Percentiles rank a stretch among this genome's conserved stretches.
These are phyloP conservation scores for Kodamaea hsintzibuensis DNA, from an alignment of 805 yeast species.

Conservation along the genomic window DNA sequence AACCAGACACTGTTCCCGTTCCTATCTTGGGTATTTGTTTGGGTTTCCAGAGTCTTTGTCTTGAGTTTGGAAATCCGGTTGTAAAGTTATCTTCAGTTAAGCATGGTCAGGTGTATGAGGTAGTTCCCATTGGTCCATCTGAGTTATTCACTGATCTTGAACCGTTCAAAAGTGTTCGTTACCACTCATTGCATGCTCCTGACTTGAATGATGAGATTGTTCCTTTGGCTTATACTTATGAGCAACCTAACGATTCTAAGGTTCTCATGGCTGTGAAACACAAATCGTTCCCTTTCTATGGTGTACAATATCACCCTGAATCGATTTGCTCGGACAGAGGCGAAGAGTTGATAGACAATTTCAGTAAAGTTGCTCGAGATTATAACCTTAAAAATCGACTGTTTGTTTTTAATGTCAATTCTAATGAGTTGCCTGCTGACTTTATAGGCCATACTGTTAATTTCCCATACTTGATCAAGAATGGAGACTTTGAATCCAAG, in stretches of 20 bases:
- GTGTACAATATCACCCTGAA: slow-evolving; percentile 98
- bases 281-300: slow-evolving; percentile 65
- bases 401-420: neutral
- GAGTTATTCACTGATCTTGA: slow-evolving; percentile 24
- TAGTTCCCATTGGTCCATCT: slow-evolving; percentile 45
- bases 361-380: slow-evolving; percentile 50
- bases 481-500: slow-evolving; percentile 12
- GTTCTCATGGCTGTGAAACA: slow-evolving; percentile 83
- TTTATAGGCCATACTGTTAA: slow-evolving; percentile 23
- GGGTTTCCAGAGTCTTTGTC: slow-evolving; percentile 85
- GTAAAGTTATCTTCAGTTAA: slow-evolving; percentile 55
- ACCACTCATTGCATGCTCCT: slow-evolving; percentile 77
- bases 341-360: slow-evolving; percentile 55
- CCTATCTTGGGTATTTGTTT: slow-evolving; percentile 92
- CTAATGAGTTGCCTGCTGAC: slow-evolving; percentile 7
- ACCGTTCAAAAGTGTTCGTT: slow-evolving; percentile 71
- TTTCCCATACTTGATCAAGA: slow-evolving; percentile 17
- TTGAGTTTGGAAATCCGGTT: slow-evolving; percentile 58
- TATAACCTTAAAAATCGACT: slow-evolving; percentile 30
- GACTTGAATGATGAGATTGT: slow-evolving; percentile 35
- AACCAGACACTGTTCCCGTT: slow-evolving; percentile 16
- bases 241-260: slow-evolving; percentile 33
- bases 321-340: slow-evolving; percentile 83
- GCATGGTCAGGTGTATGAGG: slow-evolving; percentile 81
- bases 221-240: slow-evolving; percentile 64